These are phyloP conservation scores for Gossypium bickii DNA, from an alignment of 345 rosid genomes.

Conservation along the genomic window DNA sequence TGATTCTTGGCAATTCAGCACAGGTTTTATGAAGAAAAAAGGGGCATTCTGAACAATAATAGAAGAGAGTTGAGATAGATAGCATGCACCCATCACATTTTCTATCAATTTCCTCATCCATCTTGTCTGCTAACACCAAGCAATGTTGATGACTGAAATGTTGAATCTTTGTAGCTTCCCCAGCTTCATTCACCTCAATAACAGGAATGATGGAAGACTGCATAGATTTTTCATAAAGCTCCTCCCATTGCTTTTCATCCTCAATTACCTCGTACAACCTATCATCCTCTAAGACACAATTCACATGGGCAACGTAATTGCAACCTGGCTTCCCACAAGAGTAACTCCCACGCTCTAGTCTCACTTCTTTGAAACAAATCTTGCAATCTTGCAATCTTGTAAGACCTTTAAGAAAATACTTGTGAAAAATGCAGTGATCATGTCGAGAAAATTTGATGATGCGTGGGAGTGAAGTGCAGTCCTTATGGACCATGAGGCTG, in stretches of 20 bases:
- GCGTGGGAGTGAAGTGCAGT: background rate
- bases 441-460: conserved; percentile 8
- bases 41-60: too few species aligned
- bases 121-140: background rate
- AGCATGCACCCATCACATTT: background rate
- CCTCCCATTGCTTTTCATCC: background rate
- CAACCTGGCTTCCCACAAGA: conserved; percentile 1
- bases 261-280: conserved; percentile 12
- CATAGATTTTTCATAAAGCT: background rate
- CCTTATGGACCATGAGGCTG: background rate
- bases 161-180: background rate
- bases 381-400: background rate
- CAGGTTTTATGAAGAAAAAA: background rate
- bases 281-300: conserved; percentile 17
- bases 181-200: background rate
- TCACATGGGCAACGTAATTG: conserved; percentile 20
- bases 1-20: background rate
- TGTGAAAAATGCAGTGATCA: background rate
- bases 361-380: conserved; percentile 9
- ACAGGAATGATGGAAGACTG: background rate
- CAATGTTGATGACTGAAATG: background rate
- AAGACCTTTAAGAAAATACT: background rate
- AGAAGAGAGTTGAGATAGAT: background rate
- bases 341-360: conserved; percentile 17
- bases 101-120: background rate